Base-by-base conservation (phyloP, 2,329 filamentous ascomycete species). In the Venturia asperata region DNA sequence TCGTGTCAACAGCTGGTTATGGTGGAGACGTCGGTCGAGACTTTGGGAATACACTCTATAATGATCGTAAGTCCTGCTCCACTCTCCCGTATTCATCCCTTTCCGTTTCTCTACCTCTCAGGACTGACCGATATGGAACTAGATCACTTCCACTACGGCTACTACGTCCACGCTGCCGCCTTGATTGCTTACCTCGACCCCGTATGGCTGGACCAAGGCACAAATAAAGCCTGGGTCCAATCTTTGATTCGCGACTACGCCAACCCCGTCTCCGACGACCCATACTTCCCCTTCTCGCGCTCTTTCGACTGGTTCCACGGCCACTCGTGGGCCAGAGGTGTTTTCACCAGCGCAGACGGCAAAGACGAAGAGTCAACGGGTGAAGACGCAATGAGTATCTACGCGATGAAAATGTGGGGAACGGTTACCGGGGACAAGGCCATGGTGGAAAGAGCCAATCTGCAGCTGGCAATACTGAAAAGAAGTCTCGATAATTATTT, bases 341-440 rank as follows among this genome's bases (percentile, higher is more conserved):
- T 93, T 6, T 90, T 85, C 70, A 84, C 89, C 67, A 81, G 83
- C 42, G 79, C 79, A 64, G 89, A 93, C 74, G 90, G 90, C 67
- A 92, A 92, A 77, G 85, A 93, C 74, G 84, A 92, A 77, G 93
- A 97, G 75, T 93, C 90, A 34, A 91, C 89, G 58, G 93, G 90
- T 0, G 93, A 97, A 77, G 94, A 97, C 75, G 86, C 87, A 68
- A 92, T 96, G 86, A 87, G 89, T 67, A 85, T 86, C 5, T 96
- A 94, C 75, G 91, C 89, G 0, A 77, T 97, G 72, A 96, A 96
- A 80, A 90, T 97, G 87, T 97, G 94, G 94, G 94, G 92, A 3
- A 82, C 82, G 41, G 87, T 89, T 2, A 87, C 82, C 67, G 87
- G 88, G n/a, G 88, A 97, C 75, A 76, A 76, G 6, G 86, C 88